Evolutionary conservation across 176 grass and related monocot species (phyloP).

Genomic region (Eragrostis nindensis): DNA sequence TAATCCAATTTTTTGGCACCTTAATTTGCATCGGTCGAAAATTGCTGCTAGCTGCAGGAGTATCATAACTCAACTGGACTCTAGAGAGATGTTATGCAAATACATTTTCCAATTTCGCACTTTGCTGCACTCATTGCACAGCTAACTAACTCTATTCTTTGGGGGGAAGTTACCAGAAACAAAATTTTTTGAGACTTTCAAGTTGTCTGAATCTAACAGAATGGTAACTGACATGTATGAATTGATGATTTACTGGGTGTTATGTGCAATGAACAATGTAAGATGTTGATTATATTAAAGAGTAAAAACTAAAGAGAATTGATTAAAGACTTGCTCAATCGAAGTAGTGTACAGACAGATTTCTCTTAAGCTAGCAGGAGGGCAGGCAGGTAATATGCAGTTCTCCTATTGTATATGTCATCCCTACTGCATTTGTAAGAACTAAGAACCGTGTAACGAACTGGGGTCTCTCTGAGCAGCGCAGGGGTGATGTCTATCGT

Average conservation of each 20-base stretch:
- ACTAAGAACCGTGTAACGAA: not conserved
- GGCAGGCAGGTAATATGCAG: constrained; percentile 8
- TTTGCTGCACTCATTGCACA: not conserved
- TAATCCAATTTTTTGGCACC: not conserved
- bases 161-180: not conserved
- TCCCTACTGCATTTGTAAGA: constrained; percentile 26
- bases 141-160: not conserved
- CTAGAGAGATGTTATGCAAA: not conserved
- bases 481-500: not conserved
- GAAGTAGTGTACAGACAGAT: constrained; percentile 7
- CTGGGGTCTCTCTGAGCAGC: not conserved
- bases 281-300: constrained; percentile 1
- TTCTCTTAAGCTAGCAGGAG: not conserved
- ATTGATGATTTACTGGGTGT: constrained; percentile 1
- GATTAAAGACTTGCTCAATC: not conserved
- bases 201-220: not conserved
- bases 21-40: not conserved
- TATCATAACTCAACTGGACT: not conserved
- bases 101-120: not conserved
- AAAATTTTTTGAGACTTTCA: not conserved
- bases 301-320: not conserved
- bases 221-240: not conserved
- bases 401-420: constrained; percentile 2
- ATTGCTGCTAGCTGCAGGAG: not conserved
- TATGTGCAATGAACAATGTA: not conserved